Evolutionary conservation across 768 basidiomycete genomes (phyloP).

Genomic region (Mycena filopes): DNA sequence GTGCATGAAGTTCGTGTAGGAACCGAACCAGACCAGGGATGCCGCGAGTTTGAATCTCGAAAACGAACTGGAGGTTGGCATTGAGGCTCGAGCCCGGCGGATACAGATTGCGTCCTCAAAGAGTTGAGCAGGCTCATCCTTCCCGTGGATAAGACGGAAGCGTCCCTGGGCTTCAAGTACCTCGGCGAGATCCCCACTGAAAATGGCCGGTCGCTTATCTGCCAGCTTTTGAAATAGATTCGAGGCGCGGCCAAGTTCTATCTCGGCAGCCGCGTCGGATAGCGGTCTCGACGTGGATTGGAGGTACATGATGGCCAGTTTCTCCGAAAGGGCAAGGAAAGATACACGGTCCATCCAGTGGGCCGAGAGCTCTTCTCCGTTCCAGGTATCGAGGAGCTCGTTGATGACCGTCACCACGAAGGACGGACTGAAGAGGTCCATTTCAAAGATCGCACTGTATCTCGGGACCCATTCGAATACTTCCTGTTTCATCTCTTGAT

Average conservation of each 20-base stretch:
- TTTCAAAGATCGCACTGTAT: conserved; percentile 21
- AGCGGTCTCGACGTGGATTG: neutral
- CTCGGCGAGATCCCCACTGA: conserved; percentile 30
- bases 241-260: conserved; percentile 16
- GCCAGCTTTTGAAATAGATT: conserved; percentile 24
- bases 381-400: conserved; percentile 18
- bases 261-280: conserved; percentile 21
- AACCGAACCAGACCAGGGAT: conserved; percentile 12
- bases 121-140: conserved; percentile 6
- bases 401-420: conserved; percentile 13
- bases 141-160: neutral
- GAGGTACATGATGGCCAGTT: conserved; percentile 22
- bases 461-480: conserved; percentile 24
- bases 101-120: conserved; percentile 24
- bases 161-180: conserved; percentile 29
- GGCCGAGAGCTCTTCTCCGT: conserved; percentile 3
- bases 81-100: conserved; percentile 7
- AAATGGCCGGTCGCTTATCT: conserved; percentile 22
- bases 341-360: conserved; percentile 27
- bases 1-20: conserved; percentile 6
- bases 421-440: conserved; percentile 23
- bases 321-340: conserved; percentile 31
- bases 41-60: conserved; percentile 25
- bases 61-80: neutral
- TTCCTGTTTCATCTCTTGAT: conserved; percentile 13